A percentile compares a stretch with the other conserved stretches of the same genome.
Evolutionary conservation across 106 monocot species (phyloP).

Genomic region (Ottelia alismoides): DNA sequence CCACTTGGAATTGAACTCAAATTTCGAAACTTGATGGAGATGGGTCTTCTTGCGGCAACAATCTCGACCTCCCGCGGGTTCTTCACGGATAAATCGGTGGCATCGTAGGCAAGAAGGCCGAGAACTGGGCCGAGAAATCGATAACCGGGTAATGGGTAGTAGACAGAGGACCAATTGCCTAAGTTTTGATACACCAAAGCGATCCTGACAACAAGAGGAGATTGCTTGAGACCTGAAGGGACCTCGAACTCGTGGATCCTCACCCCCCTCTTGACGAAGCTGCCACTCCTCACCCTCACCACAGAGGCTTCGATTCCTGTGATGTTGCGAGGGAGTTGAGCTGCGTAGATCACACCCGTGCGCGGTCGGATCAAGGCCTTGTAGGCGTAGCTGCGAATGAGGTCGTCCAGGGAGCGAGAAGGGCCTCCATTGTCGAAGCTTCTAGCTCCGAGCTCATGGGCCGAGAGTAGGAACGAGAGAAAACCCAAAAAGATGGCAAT

Average conservation of each 20-base stretch:
- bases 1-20: slow-evolving; percentile 14
- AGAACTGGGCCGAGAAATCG: slow-evolving; percentile 7
- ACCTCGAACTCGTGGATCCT: slow-evolving; percentile 56
- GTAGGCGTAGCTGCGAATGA: slow-evolving; percentile 75
- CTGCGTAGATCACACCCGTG: slow-evolving; percentile 50
- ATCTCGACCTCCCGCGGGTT: slow-evolving; percentile 38
- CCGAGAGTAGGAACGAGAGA: too few relatives aligned
- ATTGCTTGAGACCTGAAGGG: slow-evolving; percentile 42
- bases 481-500: too few relatives aligned
- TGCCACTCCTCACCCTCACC: slow-evolving; percentile 62
- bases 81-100: slow-evolving; percentile 40
- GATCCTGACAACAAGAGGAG: too few relatives aligned
- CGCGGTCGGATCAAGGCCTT: slow-evolving; percentile 45
- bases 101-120: slow-evolving; percentile 45
- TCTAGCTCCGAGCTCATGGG: too few relatives aligned
- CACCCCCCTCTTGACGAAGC: slow-evolving; percentile 48
- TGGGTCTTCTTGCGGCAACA: slow-evolving; percentile 29
- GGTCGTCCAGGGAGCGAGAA: slow-evolving; percentile 50
- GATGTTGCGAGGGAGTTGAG: slow-evolving; percentile 36
- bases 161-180: slow-evolving; percentile 16
- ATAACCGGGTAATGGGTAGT: slow-evolving; percentile 14
- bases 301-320: slow-evolving; percentile 53
- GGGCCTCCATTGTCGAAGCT: too few relatives aligned
- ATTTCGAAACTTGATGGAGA: slow-evolving; percentile 40
- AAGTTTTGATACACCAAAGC: slow-evolving; percentile 32